Percentiles rank a stretch among this genome's conserved stretches.
phyloP scores from a whole-genome alignment of 768 basidiomycete genomes.

The Boletus coccyginus region DNA sequence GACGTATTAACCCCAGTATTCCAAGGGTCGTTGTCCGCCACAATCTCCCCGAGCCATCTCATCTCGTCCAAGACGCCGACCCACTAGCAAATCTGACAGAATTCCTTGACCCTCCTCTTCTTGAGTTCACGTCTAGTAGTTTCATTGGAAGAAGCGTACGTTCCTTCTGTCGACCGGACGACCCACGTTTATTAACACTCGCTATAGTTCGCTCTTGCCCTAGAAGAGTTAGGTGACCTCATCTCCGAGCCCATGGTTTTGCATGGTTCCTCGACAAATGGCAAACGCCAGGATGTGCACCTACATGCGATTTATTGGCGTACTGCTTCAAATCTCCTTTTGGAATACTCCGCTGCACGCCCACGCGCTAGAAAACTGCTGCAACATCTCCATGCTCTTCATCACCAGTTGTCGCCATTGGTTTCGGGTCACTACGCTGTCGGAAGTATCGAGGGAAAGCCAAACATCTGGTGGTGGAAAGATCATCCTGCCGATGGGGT shows the following conservation, averaged over 20 bases:
- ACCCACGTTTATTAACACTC: neutral
- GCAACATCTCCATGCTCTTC: slow-evolving; percentile 15
- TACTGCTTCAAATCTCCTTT: slow-evolving; percentile 29
- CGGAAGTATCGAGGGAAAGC: neutral
- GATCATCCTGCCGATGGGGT: slow-evolving; percentile 5
- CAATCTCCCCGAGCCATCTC: neutral
- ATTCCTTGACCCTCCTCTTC: slow-evolving; percentile 14
- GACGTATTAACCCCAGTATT: slow-evolving; percentile 7
- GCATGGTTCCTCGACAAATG: neutral
- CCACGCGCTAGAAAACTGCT: slow-evolving; percentile 17
- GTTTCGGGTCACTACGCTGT: neutral
- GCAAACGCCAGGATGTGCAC: slow-evolving; percentile 8
- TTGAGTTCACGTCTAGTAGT: slow-evolving; percentile 24
- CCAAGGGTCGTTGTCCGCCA: neutral
- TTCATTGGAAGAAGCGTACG: slow-evolving; percentile 32
- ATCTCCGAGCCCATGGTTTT: slow-evolving; percentile 2
- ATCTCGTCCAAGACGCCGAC: slow-evolving; percentile 2
- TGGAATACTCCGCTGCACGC: slow-evolving; percentile 32
- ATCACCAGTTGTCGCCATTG: slow-evolving; percentile 9
- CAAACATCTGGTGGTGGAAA: slow-evolving; percentile 8
- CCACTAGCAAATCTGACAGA: slow-evolving; percentile 21
- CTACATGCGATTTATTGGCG: slow-evolving; percentile 29
- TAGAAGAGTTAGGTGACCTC: slow-evolving; percentile 28
- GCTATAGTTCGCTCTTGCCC: slow-evolving; percentile 26
- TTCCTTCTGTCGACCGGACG: neutral